Evolutionary conservation across 2,329 filamentous ascomycete species (phyloP).

Genomic region (Botryotinia narcissicola): DNA sequence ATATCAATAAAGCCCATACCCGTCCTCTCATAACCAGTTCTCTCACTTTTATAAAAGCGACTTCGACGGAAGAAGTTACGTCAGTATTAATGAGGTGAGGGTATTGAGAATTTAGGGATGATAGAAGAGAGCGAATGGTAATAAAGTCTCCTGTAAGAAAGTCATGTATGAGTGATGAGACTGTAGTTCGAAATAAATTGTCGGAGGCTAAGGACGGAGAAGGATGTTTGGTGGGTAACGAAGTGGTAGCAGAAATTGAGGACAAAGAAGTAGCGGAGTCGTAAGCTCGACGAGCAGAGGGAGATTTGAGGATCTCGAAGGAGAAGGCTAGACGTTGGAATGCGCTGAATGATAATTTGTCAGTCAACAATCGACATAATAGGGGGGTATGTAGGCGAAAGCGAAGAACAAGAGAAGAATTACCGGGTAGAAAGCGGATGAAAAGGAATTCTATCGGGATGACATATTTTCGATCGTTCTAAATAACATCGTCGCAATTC

Average conservation of each 20-base stretch:
- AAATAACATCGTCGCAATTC: conserved; percentile 43
- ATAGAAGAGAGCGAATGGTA: conserved; percentile 40
- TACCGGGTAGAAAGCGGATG: conserved; percentile 41
- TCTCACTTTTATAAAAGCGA: conserved; percentile 40
- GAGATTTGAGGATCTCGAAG: conserved; percentile 43
- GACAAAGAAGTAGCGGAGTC: conserved; percentile 39
- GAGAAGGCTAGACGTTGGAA: conserved; percentile 44
- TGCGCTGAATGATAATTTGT: conserved; percentile 31
- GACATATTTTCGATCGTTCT: conserved; percentile 42
- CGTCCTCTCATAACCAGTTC: conserved; percentile 42
- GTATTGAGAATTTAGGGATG: conserved; percentile 40
- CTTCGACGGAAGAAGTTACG: conserved; percentile 40
- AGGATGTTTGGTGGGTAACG: conserved; percentile 41
- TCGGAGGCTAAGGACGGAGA: background rate
- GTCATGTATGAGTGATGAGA: conserved; percentile 42
- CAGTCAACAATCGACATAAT: background rate
- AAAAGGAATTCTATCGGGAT: conserved; percentile 42
- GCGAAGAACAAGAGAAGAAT: conserved; percentile 16
- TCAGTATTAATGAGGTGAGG: conserved; percentile 41
- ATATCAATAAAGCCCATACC: conserved; percentile 42
- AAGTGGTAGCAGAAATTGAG: conserved; percentile 36
- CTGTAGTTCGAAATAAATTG: conserved; percentile 38
- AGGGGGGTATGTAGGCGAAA: background rate
- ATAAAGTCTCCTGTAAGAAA: conserved; percentile 43
- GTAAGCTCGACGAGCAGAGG: conserved; percentile 41